phyloP scores from a whole-genome alignment of 164 flowering plant genomes.

The Cinnamomum chago region DNA sequence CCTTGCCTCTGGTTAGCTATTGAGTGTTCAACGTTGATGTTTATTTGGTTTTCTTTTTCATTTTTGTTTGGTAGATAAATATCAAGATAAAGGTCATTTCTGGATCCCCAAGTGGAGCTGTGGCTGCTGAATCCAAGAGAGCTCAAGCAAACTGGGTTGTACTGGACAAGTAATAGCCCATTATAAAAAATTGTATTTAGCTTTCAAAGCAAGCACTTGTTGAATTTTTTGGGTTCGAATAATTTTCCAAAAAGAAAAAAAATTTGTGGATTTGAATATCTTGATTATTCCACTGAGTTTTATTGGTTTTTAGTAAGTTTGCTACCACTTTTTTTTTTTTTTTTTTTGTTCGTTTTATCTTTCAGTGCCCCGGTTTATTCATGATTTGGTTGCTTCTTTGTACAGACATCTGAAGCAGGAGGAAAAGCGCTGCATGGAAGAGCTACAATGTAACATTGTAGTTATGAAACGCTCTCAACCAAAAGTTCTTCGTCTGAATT shows the following conservation, averaged over 20 bases:
- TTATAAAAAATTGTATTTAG: too few relatives aligned
- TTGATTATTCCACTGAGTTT: constrained; percentile 69
- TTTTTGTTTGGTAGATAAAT: constrained; percentile 50
- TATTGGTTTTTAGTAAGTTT: constrained; percentile 67
- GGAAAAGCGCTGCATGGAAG: constrained; percentile 68
- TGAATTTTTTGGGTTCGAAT: too few relatives aligned
- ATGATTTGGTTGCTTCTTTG: constrained; percentile 2
- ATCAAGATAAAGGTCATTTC: constrained; percentile 78
- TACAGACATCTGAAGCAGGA: constrained; percentile 65
- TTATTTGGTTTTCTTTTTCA: background rate
- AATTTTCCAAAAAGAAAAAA: background rate
- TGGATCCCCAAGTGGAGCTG: constrained; percentile 82
- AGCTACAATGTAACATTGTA: constrained; percentile 81
- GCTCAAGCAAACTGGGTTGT: constrained; percentile 88
- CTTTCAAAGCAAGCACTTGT: too few relatives aligned
- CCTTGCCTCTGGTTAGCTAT: background rate
- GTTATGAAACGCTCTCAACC: constrained; percentile 68
- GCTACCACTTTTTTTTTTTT: constrained; percentile 51
- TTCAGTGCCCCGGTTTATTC: background rate
- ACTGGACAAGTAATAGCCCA: constrained; percentile 69
- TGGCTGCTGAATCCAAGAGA: constrained; percentile 79
- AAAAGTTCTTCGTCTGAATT: constrained; percentile 77
- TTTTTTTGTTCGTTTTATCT: background rate
- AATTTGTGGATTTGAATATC: constrained; percentile 3
- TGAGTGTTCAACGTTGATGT: background rate